Conservation (phyloP, 2,329 filamentous ascomycete species). For the Alternaria longipes region DNA sequence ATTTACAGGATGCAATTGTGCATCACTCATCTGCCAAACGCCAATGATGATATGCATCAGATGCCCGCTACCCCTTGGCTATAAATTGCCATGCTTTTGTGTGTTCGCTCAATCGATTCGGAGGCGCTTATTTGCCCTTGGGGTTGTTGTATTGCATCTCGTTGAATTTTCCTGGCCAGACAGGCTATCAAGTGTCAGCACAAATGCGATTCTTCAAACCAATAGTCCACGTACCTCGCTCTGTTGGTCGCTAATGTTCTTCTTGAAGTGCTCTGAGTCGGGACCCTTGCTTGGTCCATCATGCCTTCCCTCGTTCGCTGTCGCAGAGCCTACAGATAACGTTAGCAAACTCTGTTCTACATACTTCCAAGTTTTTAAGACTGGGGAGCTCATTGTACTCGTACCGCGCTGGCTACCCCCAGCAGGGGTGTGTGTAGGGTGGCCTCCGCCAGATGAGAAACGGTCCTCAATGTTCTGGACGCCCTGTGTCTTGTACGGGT, state of each 20-base stretch:
- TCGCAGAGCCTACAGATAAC: slow-evolving; percentile 25
- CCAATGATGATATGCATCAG: slow-evolving; percentile 4
- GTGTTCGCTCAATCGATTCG: background rate
- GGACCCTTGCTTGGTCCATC: slow-evolving; percentile 37
- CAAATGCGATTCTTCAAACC: background rate
- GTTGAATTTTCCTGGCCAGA: slow-evolving; percentile 45
- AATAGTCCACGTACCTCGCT: slow-evolving; percentile 28
- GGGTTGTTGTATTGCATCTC: slow-evolving; percentile 43
- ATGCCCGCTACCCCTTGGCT: background rate
- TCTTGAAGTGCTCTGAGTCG: slow-evolving; percentile 39
- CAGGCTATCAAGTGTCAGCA: slow-evolving; percentile 20
- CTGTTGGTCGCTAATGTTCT: slow-evolving; percentile 39
- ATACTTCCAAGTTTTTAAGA: slow-evolving; percentile 2
- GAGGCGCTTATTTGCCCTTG: slow-evolving; percentile 44
- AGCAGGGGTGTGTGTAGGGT: slow-evolving; percentile 45
- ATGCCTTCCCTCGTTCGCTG: slow-evolving; percentile 37
- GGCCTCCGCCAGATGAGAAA: slow-evolving; percentile 44
- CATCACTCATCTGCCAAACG: slow-evolving; percentile 12
- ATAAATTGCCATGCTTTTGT: slow-evolving; percentile 7
- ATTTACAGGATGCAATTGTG: slow-evolving; percentile 2
- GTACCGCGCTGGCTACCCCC: slow-evolving; percentile 40
- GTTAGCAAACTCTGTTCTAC: slow-evolving; percentile 8
- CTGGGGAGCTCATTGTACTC: slow-evolving; percentile 10
- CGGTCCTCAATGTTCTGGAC: slow-evolving; percentile 49
- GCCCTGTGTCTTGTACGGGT: slow-evolving; percentile 49